Evolutionary conservation across 306 rosid species (phyloP).

Genomic region (Cercis canadensis): DNA sequence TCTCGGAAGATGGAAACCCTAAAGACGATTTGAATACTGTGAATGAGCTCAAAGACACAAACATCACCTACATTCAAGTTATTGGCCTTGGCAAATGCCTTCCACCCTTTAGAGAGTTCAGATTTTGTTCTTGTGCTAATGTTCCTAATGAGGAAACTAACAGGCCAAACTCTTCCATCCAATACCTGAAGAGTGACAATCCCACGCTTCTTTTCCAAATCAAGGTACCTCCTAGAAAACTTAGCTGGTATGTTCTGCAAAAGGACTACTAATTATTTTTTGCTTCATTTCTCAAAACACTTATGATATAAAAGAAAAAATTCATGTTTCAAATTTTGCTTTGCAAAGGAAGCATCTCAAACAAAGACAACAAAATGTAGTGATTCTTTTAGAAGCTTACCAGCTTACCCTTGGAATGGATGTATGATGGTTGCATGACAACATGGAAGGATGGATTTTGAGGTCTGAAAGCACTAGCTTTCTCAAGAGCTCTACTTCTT

Average conservation of each 20-base stretch:
- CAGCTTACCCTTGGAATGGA: not conserved
- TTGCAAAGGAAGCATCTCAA: too few species aligned
- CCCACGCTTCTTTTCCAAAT: not conserved
- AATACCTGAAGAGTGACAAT: not conserved
- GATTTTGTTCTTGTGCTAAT: not conserved
- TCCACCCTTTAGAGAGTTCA: not conserved
- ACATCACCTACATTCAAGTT: not conserved
- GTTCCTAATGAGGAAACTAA: not conserved
- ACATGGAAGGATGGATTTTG: conserved; percentile 28
- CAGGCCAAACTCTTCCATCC: not conserved
- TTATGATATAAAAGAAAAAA: not conserved
- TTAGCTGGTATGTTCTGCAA: not conserved
- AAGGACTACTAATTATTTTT: too few species aligned
- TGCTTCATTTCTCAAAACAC: too few species aligned
- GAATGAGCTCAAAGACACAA: not conserved
- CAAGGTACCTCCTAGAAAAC: not conserved
- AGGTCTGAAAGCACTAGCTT: conserved; percentile 27
- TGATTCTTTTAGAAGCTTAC: conserved; percentile 26
- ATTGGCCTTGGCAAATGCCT: not conserved
- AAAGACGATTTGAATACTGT: not conserved
- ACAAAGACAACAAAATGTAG: too few species aligned
- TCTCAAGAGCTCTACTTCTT: conserved; percentile 8
- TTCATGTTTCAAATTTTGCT: too few species aligned
- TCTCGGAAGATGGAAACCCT: not conserved
- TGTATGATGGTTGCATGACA: conserved; percentile 7